These are phyloP conservation scores for Penicillium psychrofluorescens DNA, from an alignment of 495 filamentous ascomycete species.

Conservation along the genomic window DNA sequence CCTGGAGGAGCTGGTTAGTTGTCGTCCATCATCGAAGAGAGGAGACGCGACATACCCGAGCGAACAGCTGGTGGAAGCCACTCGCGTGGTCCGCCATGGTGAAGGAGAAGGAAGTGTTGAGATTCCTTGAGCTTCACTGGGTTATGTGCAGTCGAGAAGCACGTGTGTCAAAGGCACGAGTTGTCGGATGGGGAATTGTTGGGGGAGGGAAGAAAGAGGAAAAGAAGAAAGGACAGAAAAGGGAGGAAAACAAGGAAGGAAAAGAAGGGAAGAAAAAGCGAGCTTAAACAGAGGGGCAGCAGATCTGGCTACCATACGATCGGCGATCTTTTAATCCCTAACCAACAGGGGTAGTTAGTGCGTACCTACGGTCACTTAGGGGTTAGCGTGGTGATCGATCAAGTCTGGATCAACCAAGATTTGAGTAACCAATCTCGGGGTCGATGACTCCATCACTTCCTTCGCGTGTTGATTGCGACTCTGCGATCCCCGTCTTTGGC, in stretches of 20 bases:
- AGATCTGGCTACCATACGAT: constrained; percentile 3
- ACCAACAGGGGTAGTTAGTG: no score
- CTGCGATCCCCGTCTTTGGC: not conserved
- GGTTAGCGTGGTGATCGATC: not conserved
- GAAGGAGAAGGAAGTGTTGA: not conserved
- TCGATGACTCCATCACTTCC: constrained; percentile 14
- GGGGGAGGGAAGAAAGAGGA: not conserved
- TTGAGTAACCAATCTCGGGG: not conserved
- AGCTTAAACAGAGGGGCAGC: not conserved
- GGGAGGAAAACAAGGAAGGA: constrained; percentile 2
- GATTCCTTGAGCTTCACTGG: not conserved
- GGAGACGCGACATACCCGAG: constrained; percentile 15
- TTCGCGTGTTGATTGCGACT: not conserved
- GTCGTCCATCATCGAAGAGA: not conserved
- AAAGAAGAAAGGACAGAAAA: not conserved
- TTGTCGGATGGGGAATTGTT: not conserved
- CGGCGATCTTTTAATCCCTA: constrained; percentile 7
- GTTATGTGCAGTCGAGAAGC: not conserved
- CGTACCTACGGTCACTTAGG: no score
- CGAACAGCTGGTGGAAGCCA: constrained; percentile 19
- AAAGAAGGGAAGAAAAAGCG: constrained; percentile 4
- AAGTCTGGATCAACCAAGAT: no score
- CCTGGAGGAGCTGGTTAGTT: constrained; percentile 6
- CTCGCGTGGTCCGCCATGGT: constrained; percentile 22
- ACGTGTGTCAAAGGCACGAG: not conserved